phyloP scores from a whole-genome alignment of 1,284 basidiomycete genomes.

The Rhodotorula sp. region DNA sequence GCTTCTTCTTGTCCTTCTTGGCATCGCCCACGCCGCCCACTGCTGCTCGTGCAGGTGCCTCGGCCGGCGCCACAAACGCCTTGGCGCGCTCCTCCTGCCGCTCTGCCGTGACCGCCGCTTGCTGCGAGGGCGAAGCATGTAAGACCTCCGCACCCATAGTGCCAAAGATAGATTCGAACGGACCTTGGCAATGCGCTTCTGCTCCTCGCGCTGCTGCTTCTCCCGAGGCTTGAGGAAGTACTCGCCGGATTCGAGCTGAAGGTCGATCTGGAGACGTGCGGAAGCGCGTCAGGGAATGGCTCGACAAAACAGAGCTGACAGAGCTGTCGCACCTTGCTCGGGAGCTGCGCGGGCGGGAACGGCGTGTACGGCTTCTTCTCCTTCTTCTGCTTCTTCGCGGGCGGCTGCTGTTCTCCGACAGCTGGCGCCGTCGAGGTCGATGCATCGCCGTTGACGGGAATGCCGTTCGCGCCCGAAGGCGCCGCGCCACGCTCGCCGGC shows the following conservation, averaged over 20 bases:
- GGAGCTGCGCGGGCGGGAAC: conserved; percentile 92
- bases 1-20: conserved; percentile 59
- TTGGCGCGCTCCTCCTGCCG: conserved; percentile 75
- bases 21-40: conserved; percentile 65
- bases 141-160: background rate
- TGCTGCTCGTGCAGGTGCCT: conserved; percentile 68
- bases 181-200: conserved; percentile 35
- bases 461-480: conserved; percentile 34
- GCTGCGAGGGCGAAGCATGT: conserved; percentile 57
- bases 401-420: conserved; percentile 48
- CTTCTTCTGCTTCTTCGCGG: conserved; percentile 45
- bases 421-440: conserved; percentile 18
- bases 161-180: background rate
- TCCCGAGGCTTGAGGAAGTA: conserved; percentile 92
- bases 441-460: conserved; percentile 32
- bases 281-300: background rate
- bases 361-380: conserved; percentile 96
- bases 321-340: conserved; percentile 69
- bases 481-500: conserved; percentile 53
- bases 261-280: conserved; percentile 66
- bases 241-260: conserved; percentile 93
- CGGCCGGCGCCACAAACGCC: conserved; percentile 78
- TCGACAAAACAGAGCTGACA: background rate
- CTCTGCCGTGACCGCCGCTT: conserved; percentile 69
- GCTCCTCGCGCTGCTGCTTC: conserved; percentile 57